phyloP scores from a whole-genome alignment of 805 yeast genomes.

The Phaffomyces opuntiae region DNA sequence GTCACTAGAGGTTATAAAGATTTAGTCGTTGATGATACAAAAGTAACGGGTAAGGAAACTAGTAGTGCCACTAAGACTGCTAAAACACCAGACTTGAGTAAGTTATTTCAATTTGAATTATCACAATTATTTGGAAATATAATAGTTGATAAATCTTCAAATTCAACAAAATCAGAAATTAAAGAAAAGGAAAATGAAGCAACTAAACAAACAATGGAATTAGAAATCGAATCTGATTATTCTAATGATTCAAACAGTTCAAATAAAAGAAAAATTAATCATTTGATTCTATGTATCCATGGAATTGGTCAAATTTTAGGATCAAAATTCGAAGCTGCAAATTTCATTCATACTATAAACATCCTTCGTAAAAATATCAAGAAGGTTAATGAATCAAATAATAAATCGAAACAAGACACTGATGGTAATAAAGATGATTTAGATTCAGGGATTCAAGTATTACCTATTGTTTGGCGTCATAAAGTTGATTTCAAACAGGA shows the following conservation, averaged over 20 bases:
- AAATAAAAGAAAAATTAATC: constrained; percentile 46
- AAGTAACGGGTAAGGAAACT: neutral
- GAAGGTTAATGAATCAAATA: constrained; percentile 26
- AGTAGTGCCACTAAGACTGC: neutral
- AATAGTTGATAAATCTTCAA: constrained; percentile 5
- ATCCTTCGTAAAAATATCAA: constrained; percentile 50
- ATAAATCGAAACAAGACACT: neutral
- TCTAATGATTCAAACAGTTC: constrained; percentile 35
- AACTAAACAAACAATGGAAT: constrained; percentile 38
- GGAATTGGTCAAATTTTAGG: constrained; percentile 93
- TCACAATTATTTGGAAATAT: constrained; percentile 19
- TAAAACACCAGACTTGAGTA: constrained; percentile 1
- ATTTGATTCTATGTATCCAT: constrained; percentile 80
- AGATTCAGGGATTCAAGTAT: constrained; percentile 67
- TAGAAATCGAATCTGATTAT: constrained; percentile 45
- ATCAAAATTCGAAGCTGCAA: constrained; percentile 67
- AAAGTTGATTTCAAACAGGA: constrained; percentile 49
- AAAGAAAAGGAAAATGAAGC: constrained; percentile 16
- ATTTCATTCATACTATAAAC: constrained; percentile 81
- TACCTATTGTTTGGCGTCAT: constrained; percentile 92
- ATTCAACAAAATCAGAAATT: neutral
- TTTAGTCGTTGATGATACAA: neutral
- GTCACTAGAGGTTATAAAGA: constrained; percentile 44
- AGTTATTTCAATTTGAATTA: constrained; percentile 17
- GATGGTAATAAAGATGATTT: constrained; percentile 21